Conservation (phyloP, 495 filamentous ascomycete genomes). For the Talaromyces ruber region DNA sequence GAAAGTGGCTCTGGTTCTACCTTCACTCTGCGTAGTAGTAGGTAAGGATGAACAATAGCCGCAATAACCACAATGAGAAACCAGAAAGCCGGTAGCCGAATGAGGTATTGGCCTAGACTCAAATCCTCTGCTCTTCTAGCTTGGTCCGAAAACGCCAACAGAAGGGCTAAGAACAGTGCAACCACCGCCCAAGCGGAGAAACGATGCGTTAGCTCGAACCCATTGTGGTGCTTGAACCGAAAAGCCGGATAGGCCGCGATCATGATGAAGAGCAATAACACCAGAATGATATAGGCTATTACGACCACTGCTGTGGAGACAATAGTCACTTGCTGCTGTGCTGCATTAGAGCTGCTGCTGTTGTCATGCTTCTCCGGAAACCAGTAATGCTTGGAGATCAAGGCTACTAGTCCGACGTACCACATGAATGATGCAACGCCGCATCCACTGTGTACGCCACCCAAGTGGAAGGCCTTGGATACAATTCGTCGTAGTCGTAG, state of each 20-base stretch:
- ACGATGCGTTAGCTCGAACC: conserved; percentile 49
- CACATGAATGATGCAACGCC: conserved; percentile 60
- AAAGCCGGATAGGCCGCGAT: conserved; percentile 35
- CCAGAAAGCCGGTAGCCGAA: conserved; percentile 36
- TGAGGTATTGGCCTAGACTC: conserved; percentile 24
- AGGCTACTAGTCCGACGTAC: conserved; percentile 52
- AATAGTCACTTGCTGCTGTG: conserved; percentile 4
- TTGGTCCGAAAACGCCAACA: conserved; percentile 29
- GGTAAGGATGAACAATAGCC: conserved; percentile 35
- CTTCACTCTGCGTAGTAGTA: conserved; percentile 37
- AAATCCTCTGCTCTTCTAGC: conserved; percentile 15
- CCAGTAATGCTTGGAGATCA: conserved; percentile 41
- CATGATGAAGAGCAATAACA: conserved; percentile 33
- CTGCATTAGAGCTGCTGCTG: neutral
- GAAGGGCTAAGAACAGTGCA: conserved; percentile 34
- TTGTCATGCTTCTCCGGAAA: neutral
- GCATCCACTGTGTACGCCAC: conserved; percentile 67
- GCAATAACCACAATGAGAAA: conserved; percentile 27
- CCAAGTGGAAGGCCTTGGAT: conserved; percentile 70
- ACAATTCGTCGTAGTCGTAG: conserved; percentile 53
- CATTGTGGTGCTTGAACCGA: conserved; percentile 41
- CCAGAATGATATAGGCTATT: conserved; percentile 30
- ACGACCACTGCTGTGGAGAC: conserved; percentile 24
- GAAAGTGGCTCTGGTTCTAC: conserved; percentile 58
- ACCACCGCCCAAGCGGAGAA: conserved; percentile 46